Conservation (phyloP, 495 filamentous ascomycete species). For the Hypoxylon crocopeplum region DNA sequence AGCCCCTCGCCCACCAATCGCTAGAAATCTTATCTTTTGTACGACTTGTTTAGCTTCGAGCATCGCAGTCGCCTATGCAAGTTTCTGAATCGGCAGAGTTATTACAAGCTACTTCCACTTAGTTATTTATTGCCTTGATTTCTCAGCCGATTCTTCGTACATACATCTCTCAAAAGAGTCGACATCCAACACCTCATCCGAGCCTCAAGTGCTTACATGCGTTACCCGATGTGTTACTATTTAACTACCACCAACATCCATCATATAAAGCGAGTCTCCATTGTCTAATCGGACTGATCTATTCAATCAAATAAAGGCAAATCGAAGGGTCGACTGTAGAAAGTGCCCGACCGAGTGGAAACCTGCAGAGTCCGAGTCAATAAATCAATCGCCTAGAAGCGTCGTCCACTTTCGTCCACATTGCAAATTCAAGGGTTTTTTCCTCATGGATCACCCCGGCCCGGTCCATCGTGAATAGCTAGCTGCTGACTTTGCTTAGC, state of each 20-base stretch:
- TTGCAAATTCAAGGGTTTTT: conserved; percentile 12
- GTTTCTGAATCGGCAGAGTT: conserved; percentile 32
- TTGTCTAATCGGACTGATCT: conserved; percentile 11
- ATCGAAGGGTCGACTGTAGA: conserved; percentile 5
- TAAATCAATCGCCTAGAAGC: background rate
- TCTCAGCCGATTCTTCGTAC: background rate
- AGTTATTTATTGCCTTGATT: conserved; percentile 24
- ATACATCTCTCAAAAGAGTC: background rate
- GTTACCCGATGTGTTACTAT: too few relatives aligned
- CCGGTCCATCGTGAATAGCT: conserved; percentile 30
- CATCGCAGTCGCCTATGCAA: conserved; percentile 19
- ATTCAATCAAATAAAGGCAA: conserved; percentile 11
- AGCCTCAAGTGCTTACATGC: background rate
- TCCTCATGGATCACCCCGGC: conserved; percentile 37
- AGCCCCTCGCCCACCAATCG: conserved; percentile 7
- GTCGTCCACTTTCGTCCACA: conserved; percentile 28
- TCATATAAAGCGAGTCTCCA: conserved; percentile 3
- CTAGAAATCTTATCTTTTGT: conserved; percentile 1
- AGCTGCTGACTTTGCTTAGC: conserved; percentile 28
- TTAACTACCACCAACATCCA: background rate
- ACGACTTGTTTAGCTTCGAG: conserved; percentile 16
- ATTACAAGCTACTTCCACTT: background rate
- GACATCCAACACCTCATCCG: background rate
- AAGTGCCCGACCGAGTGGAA: conserved; percentile 27
- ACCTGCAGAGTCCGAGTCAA: conserved; percentile 33